Conservation (phyloP, 2,329 filamentous ascomycete species). For the Cytospora schulzeri region DNA sequence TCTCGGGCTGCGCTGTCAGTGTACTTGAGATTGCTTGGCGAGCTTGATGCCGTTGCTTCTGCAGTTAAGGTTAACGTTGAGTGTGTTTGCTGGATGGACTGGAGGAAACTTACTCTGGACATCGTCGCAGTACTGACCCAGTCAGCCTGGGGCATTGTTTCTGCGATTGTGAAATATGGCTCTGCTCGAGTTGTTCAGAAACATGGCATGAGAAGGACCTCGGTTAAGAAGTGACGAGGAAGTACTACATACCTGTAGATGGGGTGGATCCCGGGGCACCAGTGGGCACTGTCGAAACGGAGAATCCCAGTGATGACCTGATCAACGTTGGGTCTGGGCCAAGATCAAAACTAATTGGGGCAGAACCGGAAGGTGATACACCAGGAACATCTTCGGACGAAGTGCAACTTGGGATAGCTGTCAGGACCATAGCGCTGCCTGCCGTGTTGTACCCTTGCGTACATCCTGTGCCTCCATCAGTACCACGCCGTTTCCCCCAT, state of each 20-base stretch:
- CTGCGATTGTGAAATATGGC: background rate
- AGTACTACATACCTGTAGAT: background rate
- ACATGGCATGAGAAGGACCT: background rate
- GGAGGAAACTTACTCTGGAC: background rate
- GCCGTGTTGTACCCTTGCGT: constrained; percentile 8
- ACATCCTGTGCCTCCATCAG: constrained; percentile 10
- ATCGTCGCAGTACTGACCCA: background rate
- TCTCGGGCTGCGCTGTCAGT: background rate
- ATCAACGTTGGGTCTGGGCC: background rate
- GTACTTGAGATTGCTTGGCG: background rate
- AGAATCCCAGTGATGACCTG: background rate
- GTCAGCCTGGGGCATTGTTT: background rate
- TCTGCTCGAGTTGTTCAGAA: background rate
- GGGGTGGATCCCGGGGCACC: background rate
- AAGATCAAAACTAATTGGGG: background rate
- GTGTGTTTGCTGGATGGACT: background rate
- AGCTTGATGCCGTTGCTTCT: background rate
- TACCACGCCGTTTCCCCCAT: background rate
- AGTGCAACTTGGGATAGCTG: constrained; percentile 1
- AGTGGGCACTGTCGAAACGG: background rate
- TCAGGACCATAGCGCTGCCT: background rate
- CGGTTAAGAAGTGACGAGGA: background rate
- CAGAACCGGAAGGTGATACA: background rate
- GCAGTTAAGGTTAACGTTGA: background rate
- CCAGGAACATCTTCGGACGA: background rate